Evolutionary conservation across 352 stramenopile species (phyloP).

Genomic region (Pythium periplocum): DNA sequence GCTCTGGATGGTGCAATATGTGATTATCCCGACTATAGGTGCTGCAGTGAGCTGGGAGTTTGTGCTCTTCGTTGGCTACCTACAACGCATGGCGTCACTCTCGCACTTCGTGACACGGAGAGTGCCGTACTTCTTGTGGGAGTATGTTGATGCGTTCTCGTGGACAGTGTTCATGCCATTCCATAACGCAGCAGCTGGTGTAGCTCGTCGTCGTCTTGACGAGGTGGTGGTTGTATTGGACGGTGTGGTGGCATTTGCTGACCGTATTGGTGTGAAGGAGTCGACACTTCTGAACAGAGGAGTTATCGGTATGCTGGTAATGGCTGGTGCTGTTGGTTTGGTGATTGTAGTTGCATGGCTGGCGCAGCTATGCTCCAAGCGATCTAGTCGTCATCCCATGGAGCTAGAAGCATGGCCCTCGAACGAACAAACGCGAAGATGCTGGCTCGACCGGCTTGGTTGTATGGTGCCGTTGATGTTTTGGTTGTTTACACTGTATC

Average conservation of each 20-base stretch:
- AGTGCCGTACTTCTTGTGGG: conserved; percentile 14
- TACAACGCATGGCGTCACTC: conserved; percentile 18
- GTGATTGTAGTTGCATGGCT: conserved; percentile 3
- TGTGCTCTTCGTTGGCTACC: conserved; percentile 18
- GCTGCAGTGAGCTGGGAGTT: conserved; percentile 20
- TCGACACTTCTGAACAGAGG: conserved; percentile 6
- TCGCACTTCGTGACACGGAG: conserved; percentile 4
- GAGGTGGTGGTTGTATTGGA: conserved; percentile 9
- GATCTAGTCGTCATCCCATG: too few relatives aligned
- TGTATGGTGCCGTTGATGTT: conserved; percentile 10
- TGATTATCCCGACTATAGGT: not conserved
- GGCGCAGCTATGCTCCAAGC: not conserved
- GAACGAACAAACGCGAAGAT: not conserved
- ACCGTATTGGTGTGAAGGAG: conserved; percentile 17
- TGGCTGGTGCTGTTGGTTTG: conserved; percentile 2
- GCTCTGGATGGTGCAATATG: not conserved
- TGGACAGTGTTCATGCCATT: conserved; percentile 24
- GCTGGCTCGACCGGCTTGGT: not conserved
- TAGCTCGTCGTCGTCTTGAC: conserved; percentile 1
- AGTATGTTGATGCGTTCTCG: conserved; percentile 22
- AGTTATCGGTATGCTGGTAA: conserved; percentile 12
- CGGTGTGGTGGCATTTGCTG: conserved; percentile 12
- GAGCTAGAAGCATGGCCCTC: not conserved
- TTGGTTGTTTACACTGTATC: conserved; percentile 15
- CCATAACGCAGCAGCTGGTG: not conserved